Evolutionary conservation across 148 eudicot genomes (phyloP).

Genomic region (Rheum nobile): DNA sequence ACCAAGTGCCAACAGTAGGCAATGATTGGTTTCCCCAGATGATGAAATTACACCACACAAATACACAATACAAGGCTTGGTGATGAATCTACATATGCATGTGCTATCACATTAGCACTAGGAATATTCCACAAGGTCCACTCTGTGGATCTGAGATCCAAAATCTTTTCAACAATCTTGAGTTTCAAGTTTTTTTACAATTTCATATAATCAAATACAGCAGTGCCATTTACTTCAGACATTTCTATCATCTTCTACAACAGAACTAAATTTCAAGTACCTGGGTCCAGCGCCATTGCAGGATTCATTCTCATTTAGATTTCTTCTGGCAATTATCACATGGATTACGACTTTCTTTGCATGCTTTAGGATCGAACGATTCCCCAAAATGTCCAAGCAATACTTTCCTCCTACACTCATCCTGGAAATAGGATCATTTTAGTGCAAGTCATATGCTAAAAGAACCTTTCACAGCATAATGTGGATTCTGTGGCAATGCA

Average conservation of each 20-base stretch:
- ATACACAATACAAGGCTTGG: background rate
- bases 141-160: background rate
- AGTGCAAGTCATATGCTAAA: background rate
- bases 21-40: background rate
- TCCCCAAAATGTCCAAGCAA: constrained; percentile 93
- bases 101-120: background rate
- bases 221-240: background rate
- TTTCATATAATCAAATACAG: no score
- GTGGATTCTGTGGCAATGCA: no score
- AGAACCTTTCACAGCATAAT: background rate
- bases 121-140: background rate
- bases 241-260: background rate
- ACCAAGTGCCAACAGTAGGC: background rate
- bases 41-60: background rate
- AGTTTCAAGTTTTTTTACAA: background rate
- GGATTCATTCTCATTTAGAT: constrained; percentile 19
- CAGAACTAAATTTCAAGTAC: background rate
- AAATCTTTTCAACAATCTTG: background rate
- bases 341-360: constrained; percentile 71
- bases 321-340: constrained; percentile 81
- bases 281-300: background rate
- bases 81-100: background rate
- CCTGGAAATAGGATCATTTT: constrained; percentile 30
- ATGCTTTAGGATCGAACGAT: constrained; percentile 44
- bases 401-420: constrained; percentile 73